Percentiles rank a stretch among this genome's conserved stretches.
phyloP scores from a whole-genome alignment of 495 filamentous ascomycete genomes.

The Tricharina praecox region DNA sequence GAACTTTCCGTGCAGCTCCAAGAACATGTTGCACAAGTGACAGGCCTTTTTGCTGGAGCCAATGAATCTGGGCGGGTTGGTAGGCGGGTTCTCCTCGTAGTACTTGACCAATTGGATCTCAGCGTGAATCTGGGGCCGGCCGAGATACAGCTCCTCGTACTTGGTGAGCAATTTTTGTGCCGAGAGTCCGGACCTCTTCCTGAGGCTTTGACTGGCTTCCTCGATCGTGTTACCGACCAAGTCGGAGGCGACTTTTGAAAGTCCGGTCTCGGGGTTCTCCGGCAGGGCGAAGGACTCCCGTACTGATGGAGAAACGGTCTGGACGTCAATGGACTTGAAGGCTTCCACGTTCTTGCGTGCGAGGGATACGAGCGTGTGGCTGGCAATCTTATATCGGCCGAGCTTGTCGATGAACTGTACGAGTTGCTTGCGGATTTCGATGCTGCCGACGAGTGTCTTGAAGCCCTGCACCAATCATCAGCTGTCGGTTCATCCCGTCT shows the following conservation, averaged over 20 bases:
- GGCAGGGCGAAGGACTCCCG: not conserved
- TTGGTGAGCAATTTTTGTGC: constrained; percentile 9
- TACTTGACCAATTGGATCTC: constrained; percentile 26
- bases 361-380: constrained; percentile 14
- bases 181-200: constrained; percentile 11
- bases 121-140: constrained; percentile 18
- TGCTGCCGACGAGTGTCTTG: constrained; percentile 12
- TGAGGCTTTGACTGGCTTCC: constrained; percentile 18
- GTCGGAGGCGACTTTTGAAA: constrained; percentile 14
- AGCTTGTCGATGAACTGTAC: constrained; percentile 25
- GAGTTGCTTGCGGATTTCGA: constrained; percentile 12
- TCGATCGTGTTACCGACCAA: constrained; percentile 11
- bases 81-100: constrained; percentile 23
- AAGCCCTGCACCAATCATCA: too few species aligned
- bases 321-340: constrained; percentile 14
- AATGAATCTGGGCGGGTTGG: constrained; percentile 17
- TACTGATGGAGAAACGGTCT: constrained; percentile 12
- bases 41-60: constrained; percentile 26
- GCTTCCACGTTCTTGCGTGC: constrained; percentile 13
- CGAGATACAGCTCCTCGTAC: constrained; percentile 20
- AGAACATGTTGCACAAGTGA: constrained; percentile 21
- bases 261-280: not conserved
- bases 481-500: too few species aligned
- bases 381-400: constrained; percentile 22
- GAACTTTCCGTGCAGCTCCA: constrained; percentile 22